Base-by-base conservation (phyloP, 2,329 filamentous ascomycete species). In the Sarocladium brachiariae region DNA sequence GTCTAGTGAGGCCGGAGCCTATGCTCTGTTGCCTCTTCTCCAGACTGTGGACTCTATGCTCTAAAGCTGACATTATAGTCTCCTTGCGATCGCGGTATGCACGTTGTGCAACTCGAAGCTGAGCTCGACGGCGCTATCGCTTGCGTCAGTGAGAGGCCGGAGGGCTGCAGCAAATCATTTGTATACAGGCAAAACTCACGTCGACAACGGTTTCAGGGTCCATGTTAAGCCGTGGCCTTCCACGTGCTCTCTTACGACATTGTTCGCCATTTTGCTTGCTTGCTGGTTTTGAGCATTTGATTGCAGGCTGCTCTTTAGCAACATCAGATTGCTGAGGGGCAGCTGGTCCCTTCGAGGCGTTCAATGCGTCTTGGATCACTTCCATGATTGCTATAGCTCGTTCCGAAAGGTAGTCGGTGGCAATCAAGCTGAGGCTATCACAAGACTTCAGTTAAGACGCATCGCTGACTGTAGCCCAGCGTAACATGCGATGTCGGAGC, bases 21-120 rank as follows among this genome's bases (percentile, higher is more conserved):
- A 95, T 89, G 58, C 86, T 79, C 51, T 86, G 78, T 53, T 91
- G 85, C 19, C 78, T 80, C 13, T 76, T 74, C 52, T 84, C 79
- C n/a, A 95, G 76, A 21, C 80, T 75, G 50, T 82, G 72, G 23
- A 92, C 87, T 54, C 84, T 77, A 50, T 80, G 76, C 61, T 89
- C 84, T 10, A 95, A 74, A 1, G 80, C 81, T 24, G 81, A 77
- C 51, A 95, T 92, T 4, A 87, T 86, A 19, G 78, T 84, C 62
- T 95, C 90, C 67, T 95, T 95, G 49, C 90, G 83, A 60, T 86
- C 81, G 14, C 90, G 81, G 62, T 95, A 95, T 1, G 89, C 89
- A 56, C 89, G 76, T 65, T 95, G 90, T 2, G 90, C 90, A 50
- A 92, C 77, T 21, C 90, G 83, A 55, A 96, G 93, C 63, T 96